Conservation (phyloP, 2,329 filamentous ascomycete genomes). For the Cercospora sp. region DNA sequence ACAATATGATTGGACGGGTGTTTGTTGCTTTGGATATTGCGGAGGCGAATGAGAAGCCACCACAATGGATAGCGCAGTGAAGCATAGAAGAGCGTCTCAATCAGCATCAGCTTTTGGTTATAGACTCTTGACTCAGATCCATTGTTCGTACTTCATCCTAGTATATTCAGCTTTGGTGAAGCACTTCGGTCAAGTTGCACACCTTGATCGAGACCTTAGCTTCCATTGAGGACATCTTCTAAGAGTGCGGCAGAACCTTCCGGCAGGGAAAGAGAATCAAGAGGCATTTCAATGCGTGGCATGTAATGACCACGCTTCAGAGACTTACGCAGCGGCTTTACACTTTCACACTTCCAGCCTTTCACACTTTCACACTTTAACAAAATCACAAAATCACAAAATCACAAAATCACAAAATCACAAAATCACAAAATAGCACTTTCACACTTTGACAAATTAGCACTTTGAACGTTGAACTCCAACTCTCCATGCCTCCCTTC, state of each 20-base stretch:
- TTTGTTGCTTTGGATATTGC: not conserved
- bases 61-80: not conserved
- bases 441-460: too few relatives aligned
- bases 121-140: not conserved
- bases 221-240: not conserved
- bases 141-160: not conserved
- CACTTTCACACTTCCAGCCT: not conserved
- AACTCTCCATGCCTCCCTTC: not conserved
- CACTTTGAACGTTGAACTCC: not conserved
- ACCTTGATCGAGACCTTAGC: not conserved
- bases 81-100: not conserved
- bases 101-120: not conserved
- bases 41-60: not conserved
- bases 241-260: not conserved
- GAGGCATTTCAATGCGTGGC: not conserved
- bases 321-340: not conserved
- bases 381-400: too few relatives aligned
- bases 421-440: too few relatives aligned
- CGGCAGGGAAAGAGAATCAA: not conserved
- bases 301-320: not conserved
- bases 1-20: not conserved
- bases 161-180: not conserved
- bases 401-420: too few relatives aligned
- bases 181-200: not conserved
- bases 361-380: not conserved